phyloP scores from a whole-genome alignment of 2,329 filamentous ascomycete genomes.

The Cladosporium cucumerinum region DNA sequence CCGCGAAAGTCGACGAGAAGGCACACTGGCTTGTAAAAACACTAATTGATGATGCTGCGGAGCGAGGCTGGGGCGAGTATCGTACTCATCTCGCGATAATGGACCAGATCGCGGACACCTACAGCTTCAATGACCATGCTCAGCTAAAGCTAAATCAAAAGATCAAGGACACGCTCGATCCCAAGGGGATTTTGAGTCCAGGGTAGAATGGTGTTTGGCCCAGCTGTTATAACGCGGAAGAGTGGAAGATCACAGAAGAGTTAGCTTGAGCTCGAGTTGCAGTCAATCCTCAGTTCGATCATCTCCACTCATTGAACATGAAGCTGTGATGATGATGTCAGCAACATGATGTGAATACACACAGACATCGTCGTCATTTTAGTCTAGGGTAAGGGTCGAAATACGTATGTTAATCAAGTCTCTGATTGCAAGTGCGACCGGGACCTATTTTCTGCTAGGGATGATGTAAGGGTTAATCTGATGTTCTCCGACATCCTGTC shows the following conservation, averaged over 20 bases:
- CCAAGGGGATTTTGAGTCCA: slow-evolving; percentile 47
- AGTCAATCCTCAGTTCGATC: background rate
- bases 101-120: slow-evolving; percentile 47
- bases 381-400: background rate
- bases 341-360: background rate
- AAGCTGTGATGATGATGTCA: background rate
- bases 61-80: slow-evolving; percentile 46
- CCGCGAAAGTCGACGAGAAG: slow-evolving; percentile 37
- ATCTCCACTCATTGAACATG: background rate
- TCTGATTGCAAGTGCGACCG: background rate
- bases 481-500: background rate
- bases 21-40: slow-evolving; percentile 39
- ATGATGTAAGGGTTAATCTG: background rate
- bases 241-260: background rate
- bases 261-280: background rate
- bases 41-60: slow-evolving; percentile 41
- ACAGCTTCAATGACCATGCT: slow-evolving; percentile 42
- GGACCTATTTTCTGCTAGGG: background rate
- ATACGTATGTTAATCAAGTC: background rate
- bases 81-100: slow-evolving; percentile 46
- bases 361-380: background rate
- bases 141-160: slow-evolving; percentile 44
- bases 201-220: slow-evolving; percentile 45
- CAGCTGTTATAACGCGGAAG: slow-evolving; percentile 14
- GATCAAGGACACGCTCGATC: slow-evolving; percentile 48